Base-by-base conservation (phyloP, 2,329 filamentous ascomycete genomes). In the Cladosporium sp. region DNA sequence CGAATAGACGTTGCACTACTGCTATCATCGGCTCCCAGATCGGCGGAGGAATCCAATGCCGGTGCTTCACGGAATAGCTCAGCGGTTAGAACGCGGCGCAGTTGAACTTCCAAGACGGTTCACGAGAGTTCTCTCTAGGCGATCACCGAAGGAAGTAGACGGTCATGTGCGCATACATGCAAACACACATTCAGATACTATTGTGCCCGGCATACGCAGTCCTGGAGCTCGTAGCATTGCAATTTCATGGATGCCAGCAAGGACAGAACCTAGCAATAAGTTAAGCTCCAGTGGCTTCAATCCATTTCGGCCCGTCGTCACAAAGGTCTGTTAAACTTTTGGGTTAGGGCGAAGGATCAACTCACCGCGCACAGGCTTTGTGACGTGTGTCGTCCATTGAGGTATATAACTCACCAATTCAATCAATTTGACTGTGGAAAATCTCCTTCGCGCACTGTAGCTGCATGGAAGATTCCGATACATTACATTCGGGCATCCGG, bases 281-380 rank as follows among this genome's bases (percentile, higher is more conserved):
- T 50, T 30, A 28, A 39, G 34, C 36, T 19, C 17, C 54, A 45
- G 19, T 51, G 49, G 49, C 30, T 39, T 37, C 17, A 20, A 40
- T 56, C 14, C n/a, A 19, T 49, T 56, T 49, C 42, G 54, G 54
- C 54, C 54, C 42, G 54, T 37, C 8, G 42, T 22, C 17, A 47
- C 52, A 47, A 25, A 55, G 52, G 17, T 19, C 20, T n/a, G 54
- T 28, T 56, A 49, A 28, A 56, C 30, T 30, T 47, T 49, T 34
- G 30, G 9, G 30, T 34, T 34, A 34, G 11, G 2, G 30, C 30
- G 8, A 34, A 34, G 30, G 30, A 34, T 34, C 30, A 34, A 34
- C 30, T 34, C 4, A 34, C 30, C 7, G 30, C 30, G 30, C 30
- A 34, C 30, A 34, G 30, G 30, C 30, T 34, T 8, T 12, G 8